phyloP scores from a whole-genome alignment of 2,329 filamentous ascomycete species.

The Xylaria sp. region DNA sequence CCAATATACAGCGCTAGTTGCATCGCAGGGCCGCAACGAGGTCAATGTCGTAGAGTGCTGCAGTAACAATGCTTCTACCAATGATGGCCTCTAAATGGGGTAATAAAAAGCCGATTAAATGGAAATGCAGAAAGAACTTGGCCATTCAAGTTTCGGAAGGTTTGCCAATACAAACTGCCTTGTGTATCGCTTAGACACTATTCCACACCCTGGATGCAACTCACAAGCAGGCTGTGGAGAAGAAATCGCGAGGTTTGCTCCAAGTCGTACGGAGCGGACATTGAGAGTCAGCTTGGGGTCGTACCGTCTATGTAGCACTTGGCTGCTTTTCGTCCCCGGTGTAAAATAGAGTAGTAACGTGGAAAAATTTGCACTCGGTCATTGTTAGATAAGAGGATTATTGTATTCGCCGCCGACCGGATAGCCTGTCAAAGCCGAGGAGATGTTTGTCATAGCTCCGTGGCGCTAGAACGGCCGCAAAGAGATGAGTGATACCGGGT shows the following conservation, averaged over 20 bases:
- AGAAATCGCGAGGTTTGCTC: conserved; percentile 7
- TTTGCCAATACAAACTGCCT: conserved; percentile 10
- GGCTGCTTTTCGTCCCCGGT: background rate
- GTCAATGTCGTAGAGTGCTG: background rate
- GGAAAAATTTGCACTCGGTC: background rate
- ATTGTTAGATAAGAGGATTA: background rate
- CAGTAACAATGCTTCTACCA: background rate
- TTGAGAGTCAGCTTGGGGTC: conserved; percentile 4
- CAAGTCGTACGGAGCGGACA: conserved; percentile 4
- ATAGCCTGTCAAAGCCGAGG: background rate
- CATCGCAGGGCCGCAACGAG: background rate
- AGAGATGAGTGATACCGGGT: background rate
- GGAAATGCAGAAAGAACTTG: background rate
- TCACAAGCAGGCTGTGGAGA: conserved; percentile 3
- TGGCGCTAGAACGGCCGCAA: background rate
- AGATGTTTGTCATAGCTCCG: background rate
- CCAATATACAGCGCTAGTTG: background rate
- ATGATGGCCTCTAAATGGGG: background rate
- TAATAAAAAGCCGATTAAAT: background rate
- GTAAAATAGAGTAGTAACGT: background rate
- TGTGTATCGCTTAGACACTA: background rate
- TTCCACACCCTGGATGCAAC: background rate
- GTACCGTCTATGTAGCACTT: background rate
- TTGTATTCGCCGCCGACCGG: background rate
- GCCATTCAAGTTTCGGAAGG: background rate